Evolutionary conservation across 2,329 filamentous ascomycete genomes (phyloP), one percentile per base, ranked within the genome.

Genomic region (Trichoderma koningiopsis): DNA sequence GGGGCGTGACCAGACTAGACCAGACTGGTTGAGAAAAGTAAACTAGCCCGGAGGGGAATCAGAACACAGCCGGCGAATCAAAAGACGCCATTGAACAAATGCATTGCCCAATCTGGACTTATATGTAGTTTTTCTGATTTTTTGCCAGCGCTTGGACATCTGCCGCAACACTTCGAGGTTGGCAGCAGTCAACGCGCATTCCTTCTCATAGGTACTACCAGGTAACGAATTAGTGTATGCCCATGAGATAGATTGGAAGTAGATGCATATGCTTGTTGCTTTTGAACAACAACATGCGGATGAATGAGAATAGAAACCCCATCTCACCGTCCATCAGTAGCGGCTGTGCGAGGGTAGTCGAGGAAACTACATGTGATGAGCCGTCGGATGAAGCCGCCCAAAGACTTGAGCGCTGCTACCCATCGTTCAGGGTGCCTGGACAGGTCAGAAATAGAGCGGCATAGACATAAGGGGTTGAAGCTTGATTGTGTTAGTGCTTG

Each of bases 11-110:
- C 19, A n/a, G 10, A 16, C 60, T 55, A 40, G 16, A 22, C 31
- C 22, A 40, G 16, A n/a, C 13, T 29, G n/a, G 35, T n/a, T 58
- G 68, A 70, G 68, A 61, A 27, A 70, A 70, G 62, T 61, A 68
- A 24, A 22, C 68, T 70, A 70, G 58, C 43, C 63, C 19, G 40
- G 56, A 68, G 53, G 31, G 27, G 60, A 19, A 59, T 19, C 49
- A 22, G 1, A 53, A 43, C 22, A 19, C 47, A 10, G 35, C 22
- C 19, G 43, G 11, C 61, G 53, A 69, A 57, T 69, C 56, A 64
- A 27, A 55, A 8, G 31, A 6, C 52, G 24, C 14, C n/a, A 35
- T 57, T 33, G 24, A 53, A 43, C 40, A 14, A 35, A 66, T 47
- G 37, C 61, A 55, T 55, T 61, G 24, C 47, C 67, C 59, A 61